Percentiles rank a stretch among this genome's conserved stretches.
These are phyloP conservation scores for Gremmenia infestans DNA, from an alignment of 2,329 filamentous ascomycete species.

Conservation along the genomic window DNA sequence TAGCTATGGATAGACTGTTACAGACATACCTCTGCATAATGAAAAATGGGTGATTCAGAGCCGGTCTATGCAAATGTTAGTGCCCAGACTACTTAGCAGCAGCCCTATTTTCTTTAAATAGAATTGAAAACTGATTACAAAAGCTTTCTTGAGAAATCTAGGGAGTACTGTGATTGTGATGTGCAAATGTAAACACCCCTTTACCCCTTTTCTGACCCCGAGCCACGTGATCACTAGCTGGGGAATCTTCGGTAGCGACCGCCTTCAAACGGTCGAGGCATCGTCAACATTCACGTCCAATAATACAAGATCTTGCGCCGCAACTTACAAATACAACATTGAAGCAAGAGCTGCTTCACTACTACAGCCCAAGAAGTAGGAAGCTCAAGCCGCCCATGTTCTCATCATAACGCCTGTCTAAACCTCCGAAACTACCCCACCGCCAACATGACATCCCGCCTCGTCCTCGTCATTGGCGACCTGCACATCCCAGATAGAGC, in stretches of 20 bases:
- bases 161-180: too few relatives aligned
- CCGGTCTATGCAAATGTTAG: too few relatives aligned
- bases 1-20: too few relatives aligned
- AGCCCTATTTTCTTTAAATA: too few relatives aligned
- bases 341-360: neutral
- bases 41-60: too few relatives aligned
- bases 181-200: too few relatives aligned
- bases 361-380: neutral
- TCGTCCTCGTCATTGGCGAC: constrained; percentile 89
- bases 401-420: neutral
- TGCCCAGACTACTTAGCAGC: too few relatives aligned
- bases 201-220: too few relatives aligned
- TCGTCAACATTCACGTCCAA: neutral
- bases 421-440: constrained; percentile 8
- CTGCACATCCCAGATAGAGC: constrained; percentile 91
- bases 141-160: too few relatives aligned
- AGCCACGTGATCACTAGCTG: too few relatives aligned
- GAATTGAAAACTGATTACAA: too few relatives aligned
- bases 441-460: constrained; percentile 66
- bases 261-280: neutral
- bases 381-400: neutral
- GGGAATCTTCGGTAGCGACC: neutral
- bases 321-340: constrained; percentile 4
- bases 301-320: constrained; percentile 13
- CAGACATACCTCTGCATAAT: too few relatives aligned